These are phyloP conservation scores for Paramyrothecium sp. DNA, from an alignment of 2,329 filamentous ascomycete species.

Conservation along the genomic window DNA sequence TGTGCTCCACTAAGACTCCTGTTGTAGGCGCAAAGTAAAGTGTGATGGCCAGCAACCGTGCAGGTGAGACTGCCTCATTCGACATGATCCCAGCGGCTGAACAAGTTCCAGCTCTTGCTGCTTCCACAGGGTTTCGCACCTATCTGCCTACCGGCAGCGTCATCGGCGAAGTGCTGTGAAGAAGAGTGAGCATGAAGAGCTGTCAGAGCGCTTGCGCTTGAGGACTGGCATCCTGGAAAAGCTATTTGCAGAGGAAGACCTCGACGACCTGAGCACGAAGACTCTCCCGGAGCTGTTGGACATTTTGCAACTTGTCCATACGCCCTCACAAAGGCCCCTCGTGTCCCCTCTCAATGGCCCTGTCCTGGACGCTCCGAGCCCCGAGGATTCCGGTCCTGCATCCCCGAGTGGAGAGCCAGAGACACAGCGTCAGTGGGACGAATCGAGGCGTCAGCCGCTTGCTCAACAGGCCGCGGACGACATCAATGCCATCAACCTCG, in stretches of 20 bases:
- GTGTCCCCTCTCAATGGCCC: background rate
- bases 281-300: conserved; percentile 3
- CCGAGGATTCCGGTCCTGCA: conserved; percentile 18
- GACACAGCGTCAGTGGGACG: conserved; percentile 26
- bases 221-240: conserved; percentile 6
- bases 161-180: conserved; percentile 26
- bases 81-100: background rate
- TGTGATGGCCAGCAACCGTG: conserved; percentile 37
- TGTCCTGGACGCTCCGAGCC: no score
- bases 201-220: conserved; percentile 2
- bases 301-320: background rate
- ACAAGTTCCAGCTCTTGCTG: conserved; percentile 22
- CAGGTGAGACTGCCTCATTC: conserved; percentile 17
- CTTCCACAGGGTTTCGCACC: conserved; percentile 21
- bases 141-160: conserved; percentile 26
- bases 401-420: conserved; percentile 24
- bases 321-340: background rate
- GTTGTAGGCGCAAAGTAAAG: conserved; percentile 27
- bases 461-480: conserved; percentile 24
- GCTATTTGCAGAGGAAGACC: conserved; percentile 1
- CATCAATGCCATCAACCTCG: conserved; percentile 31
- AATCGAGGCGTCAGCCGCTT: conserved; percentile 19
- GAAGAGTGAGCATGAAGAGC: conserved; percentile 18
- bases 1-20: background rate
- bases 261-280: conserved; percentile 6